Evolutionary conservation across 2,329 filamentous ascomycete genomes (phyloP), one percentile per base, ranked within the genome.

Genomic region (Fusarium decemcellulare): DNA sequence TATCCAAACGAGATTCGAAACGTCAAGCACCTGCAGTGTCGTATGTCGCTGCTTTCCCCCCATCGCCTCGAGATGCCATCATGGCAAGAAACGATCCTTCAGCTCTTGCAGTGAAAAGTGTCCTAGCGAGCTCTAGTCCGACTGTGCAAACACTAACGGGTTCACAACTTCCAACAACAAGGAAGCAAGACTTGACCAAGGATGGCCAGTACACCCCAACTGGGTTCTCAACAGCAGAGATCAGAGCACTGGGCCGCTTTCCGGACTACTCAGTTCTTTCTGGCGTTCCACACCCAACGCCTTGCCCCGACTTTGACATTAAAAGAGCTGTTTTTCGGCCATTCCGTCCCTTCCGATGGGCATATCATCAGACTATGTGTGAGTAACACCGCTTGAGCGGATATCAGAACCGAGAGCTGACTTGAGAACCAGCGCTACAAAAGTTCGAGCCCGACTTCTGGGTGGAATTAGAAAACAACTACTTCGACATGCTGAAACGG

Each of bases 331-430:
- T 85, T 12, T 87, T 93, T 2, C 85, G 93, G 61, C 93, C 93
- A 0, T 96, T 94, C 76, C 85, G 93, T 48, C 93, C 93, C 0
- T 91, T 96, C 46, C 81, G 93, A 75, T 96, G 93, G 93, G 82
- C 85, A 0, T 96, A 96, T 76, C 92, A 95, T 76, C 93, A 96
- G 76, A 95, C 93, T 0, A 96, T 96, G 93, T 92, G 93, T 94
- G 86, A 34, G 58, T 46, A n/a, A 37, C 15, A 23, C 27, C 29
- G 30, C 6, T 6, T 37, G 27, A 14, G 2, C 18, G 6, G 7
- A 14, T 6, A 29, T 15, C 11, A 6, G 23, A 39, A 73, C 90
- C 84, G 44, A 7, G 23, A 15, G 18, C 15, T 36, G 34, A 18
- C 23, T 18, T 39, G 23, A 30, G 7, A 5, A 36, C 4, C 62